phyloP scores from a whole-genome alignment of 495 filamentous ascomycete species.

The Hyaloscypha variabilis region DNA sequence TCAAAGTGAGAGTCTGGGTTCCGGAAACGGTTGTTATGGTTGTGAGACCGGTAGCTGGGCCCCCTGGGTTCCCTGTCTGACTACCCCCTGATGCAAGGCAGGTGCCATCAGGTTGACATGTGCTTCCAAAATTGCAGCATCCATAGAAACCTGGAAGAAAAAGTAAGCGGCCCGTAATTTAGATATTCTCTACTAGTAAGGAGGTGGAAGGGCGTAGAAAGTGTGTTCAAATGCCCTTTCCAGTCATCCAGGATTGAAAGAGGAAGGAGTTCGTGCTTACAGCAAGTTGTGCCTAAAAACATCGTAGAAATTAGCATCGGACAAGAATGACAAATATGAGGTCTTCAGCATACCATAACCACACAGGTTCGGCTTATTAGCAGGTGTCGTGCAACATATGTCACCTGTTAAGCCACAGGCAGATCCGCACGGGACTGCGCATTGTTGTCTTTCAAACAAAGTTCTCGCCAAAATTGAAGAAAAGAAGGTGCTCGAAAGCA shows the following conservation, averaged over 20 bases:
- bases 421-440: background rate
- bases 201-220: background rate
- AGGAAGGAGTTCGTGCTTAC: background rate
- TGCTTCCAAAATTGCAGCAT: background rate
- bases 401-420: background rate
- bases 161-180: background rate
- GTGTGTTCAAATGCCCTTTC: background rate
- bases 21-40: background rate
- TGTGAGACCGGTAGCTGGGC: background rate
- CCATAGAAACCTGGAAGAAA: background rate
- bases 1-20: background rate
- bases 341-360: background rate
- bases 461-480: background rate
- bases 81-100: background rate
- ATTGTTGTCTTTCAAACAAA: background rate
- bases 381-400: background rate
- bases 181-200: background rate
- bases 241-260: background rate
- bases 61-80: background rate
- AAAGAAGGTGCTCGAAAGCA: background rate
- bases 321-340: background rate
- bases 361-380: background rate
- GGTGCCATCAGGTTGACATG: background rate
- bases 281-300: background rate
- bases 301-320: background rate